These are phyloP conservation scores for Dryas drummondii DNA, from an alignment of 306 rosid genomes.

Conservation along the genomic window DNA sequence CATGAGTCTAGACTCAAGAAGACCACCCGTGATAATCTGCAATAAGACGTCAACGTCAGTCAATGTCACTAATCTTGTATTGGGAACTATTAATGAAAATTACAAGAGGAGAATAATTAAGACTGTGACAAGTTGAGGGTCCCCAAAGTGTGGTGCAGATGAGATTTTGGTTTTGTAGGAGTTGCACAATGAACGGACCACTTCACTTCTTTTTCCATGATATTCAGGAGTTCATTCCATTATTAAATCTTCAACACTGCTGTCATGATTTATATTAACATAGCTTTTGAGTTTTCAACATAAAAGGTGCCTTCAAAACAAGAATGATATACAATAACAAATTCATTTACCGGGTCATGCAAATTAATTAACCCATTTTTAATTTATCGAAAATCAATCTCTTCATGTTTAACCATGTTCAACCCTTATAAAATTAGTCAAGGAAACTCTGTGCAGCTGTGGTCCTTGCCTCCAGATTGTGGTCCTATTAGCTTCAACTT, in stretches of 20 bases:
- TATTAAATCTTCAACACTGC: background rate
- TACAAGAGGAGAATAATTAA: slow-evolving; percentile 25
- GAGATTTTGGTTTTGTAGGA: slow-evolving; percentile 26
- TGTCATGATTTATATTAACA: background rate
- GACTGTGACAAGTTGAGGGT: slow-evolving; percentile 30
- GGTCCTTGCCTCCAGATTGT: slow-evolving; percentile 27
- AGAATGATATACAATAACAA: background rate
- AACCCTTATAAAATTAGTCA: too few species aligned
- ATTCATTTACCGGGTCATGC: slow-evolving; percentile 5
- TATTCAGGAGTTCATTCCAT: slow-evolving; percentile 21
- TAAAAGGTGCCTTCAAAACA: background rate
- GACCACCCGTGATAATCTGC: slow-evolving; percentile 49
- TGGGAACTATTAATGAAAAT: background rate
- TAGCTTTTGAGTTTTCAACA: background rate
- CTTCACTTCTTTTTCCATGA: slow-evolving; percentile 13
- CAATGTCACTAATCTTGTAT: too few species aligned
- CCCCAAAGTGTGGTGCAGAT: slow-evolving; percentile 31
- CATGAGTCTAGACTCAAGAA: slow-evolving; percentile 32
- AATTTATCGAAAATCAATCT: background rate
- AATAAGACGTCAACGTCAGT: slow-evolving; percentile 26
- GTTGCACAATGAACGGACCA: slow-evolving; percentile 27
- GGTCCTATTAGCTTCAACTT: slow-evolving; percentile 29
- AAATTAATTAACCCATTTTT: background rate
- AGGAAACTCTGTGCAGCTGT: background rate
- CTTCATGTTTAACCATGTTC: background rate